A percentile compares a stretch with the other conserved stretches of the same genome.
These are phyloP conservation scores for Amylocystis lapponica DNA, from an alignment of 768 basidiomycete species.

Conservation along the genomic window DNA sequence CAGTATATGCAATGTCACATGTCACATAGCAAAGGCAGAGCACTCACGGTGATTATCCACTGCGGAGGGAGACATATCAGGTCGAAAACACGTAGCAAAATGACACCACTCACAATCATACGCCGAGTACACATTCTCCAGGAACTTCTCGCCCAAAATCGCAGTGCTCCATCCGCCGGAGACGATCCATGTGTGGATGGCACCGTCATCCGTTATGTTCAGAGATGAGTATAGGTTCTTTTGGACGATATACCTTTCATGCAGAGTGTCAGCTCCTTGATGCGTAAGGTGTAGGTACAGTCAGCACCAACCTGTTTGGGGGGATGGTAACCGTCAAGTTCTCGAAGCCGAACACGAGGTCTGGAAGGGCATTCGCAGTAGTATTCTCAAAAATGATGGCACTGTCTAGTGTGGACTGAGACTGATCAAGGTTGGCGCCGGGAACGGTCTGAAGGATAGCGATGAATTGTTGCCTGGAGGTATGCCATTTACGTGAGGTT, in stretches of 20 bases:
- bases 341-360: not conserved
- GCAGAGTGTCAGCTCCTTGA: not conserved
- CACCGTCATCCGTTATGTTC: not conserved
- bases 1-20: too few species aligned
- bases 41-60: constrained; percentile 1
- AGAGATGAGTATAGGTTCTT: not conserved
- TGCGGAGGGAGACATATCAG: not conserved
- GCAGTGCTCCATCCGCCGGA: not conserved
- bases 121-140: not conserved
- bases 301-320: not conserved
- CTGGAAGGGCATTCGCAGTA: not conserved
- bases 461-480: not conserved
- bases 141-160: not conserved
- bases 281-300: not conserved
- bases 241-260: not conserved
- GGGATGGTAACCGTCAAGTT: not conserved
- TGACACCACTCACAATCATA: not conserved
- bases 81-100: not conserved
- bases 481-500: not conserved
- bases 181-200: not conserved
- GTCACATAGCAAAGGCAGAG: too few species aligned
- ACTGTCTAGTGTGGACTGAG: not conserved
- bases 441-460: not conserved
- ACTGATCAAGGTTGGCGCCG: not conserved
- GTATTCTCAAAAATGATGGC: not conserved